Base-by-base conservation (phyloP, 116 monocot species). In the Thalassia testudinum region DNA sequence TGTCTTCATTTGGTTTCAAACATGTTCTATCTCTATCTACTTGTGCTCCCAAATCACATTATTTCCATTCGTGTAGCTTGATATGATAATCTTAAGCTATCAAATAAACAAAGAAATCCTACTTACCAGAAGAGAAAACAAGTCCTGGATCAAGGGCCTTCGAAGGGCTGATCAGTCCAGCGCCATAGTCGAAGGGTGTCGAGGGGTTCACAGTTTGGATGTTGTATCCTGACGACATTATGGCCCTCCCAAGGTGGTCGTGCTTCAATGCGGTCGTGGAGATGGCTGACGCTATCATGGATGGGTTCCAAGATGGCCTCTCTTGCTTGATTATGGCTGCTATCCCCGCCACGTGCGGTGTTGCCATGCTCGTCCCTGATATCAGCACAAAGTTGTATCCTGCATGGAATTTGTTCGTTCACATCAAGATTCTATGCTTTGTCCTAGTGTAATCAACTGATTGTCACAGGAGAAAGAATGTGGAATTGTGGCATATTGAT, bases 331-430 rank as follows among this genome's bases (percentile, higher is more conserved):
- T 38, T 1, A 86, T 63, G 20, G 92, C 82, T 1, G 86, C 92
- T 14, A 86, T 56, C 19, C 30, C 30, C 6, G 30, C 30, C 10
- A 78, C 64, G 27, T 91, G 85, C 1, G 91, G 85, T 0, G 81
- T 52, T 13, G 91, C 85, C 91, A 91, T 91, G 69, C 85, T 91
- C 0, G 91, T 91, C 11, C 85, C 91, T 1, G 91, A 91, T 26
- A 85, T 18, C 49, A 91, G 47, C 0, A 75, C 85, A 37, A 91
- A 91, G 38, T 43, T 54, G 24, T 63, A 50, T 7, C 69, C 72
- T 72, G 58, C 61, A 53, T 34, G 10, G 10, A 5, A 34, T 34
- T 34, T 34, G n/a, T n/a, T n/a, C n/a, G 0, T 5, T n/a, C n/a
- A n/a, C n/a, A n/a, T n/a, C n/a, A n/a, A n/a, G n/a, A n/a, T n/a